Base-by-base conservation (phyloP, 345 rosid species). In the Barbarea vulgaris region DNA sequence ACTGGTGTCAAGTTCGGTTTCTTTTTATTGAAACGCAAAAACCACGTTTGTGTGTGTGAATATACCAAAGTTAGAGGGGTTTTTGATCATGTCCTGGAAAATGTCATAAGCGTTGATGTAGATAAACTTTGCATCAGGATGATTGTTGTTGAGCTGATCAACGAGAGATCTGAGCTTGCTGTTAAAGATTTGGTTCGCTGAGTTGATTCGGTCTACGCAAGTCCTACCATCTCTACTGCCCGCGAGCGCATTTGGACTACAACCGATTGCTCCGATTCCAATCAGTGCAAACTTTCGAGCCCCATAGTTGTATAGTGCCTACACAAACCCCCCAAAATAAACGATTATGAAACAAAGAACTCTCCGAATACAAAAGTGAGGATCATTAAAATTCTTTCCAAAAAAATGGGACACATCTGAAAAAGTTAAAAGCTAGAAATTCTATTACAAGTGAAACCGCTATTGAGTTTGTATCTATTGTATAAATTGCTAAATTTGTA, bases 191-290 rank as follows among this genome's bases (percentile, higher is more conserved):
- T 74, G 79, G 64, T 55, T 80, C 0, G 93, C 90, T 17, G 56
- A 53, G 69, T 86, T 92, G 46, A 89, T 81, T 56, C 75, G 52
- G 2, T 73, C 75, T 0, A 79, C 82, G 51, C 96, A 87, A 19
- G 83, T 9, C n/a, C 61, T 62, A 7, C 72, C 71, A 4, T 84
- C 79, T 0, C 70, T 81, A 33, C 83, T 86, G 9, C 80, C 60
- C 0, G 82, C 53, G 1, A 83, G 47, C 21, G 84, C 83, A 34
- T 80, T 82, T 1, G 93, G 97, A 50, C 85, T 90, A 81, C 97
- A 92, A n/a, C 96, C 96, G 7, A 92, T 72, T n/a, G 80, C 84
- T 10, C 89, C 93, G 15, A 88, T n/a, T 37, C 88, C 89, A 46
- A 72, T 46, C 77, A 92, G 18, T 10, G 61, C 78, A 68, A 92